Percentiles rank a stretch among this genome's conserved stretches.
phyloP scores from a whole-genome alignment of 2,329 filamentous ascomycete species.

The Sclerotinia spermophila region DNA sequence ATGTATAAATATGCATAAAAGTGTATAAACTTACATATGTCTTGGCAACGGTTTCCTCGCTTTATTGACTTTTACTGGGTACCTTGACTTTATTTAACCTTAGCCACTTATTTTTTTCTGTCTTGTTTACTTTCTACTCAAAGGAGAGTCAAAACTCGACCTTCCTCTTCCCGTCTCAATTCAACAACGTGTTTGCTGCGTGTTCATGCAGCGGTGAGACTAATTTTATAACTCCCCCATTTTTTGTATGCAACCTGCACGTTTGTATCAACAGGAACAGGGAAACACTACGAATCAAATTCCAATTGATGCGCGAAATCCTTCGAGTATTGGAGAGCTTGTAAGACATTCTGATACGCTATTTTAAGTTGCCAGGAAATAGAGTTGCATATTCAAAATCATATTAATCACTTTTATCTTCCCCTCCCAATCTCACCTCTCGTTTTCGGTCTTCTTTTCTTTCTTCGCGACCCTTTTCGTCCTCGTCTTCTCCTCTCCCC shows the following conservation, averaged over 20 bases:
- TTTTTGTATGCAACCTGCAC: conserved; percentile 15
- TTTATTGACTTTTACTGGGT: background rate
- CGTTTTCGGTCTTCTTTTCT: conserved; percentile 7
- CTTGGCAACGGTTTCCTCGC: conserved; percentile 12
- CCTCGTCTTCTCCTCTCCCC: background rate
- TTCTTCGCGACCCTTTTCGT: conserved; percentile 3
- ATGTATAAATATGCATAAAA: background rate
- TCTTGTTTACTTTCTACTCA: conserved; percentile 10
- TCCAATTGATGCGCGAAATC: conserved; percentile 1
- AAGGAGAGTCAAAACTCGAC: background rate
- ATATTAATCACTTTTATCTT: conserved; percentile 6
- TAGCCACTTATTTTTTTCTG: background rate
- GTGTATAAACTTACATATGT: background rate
- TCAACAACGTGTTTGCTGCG: conserved; percentile 9
- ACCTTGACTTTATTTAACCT: background rate
- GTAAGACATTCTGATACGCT: conserved; percentile 14
- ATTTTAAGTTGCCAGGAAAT: background rate
- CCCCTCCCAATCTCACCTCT: background rate
- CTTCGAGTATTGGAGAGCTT: background rate
- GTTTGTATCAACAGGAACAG: conserved; percentile 2
- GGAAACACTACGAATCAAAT: conserved; percentile 1
- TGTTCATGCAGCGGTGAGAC: conserved; percentile 18
- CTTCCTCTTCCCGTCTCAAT: background rate
- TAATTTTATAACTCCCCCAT: conserved; percentile 13
- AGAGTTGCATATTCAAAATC: conserved; percentile 10